phyloP scores from a whole-genome alignment of 208 protist genomes.

The Leishmania gerbilli region DNA sequence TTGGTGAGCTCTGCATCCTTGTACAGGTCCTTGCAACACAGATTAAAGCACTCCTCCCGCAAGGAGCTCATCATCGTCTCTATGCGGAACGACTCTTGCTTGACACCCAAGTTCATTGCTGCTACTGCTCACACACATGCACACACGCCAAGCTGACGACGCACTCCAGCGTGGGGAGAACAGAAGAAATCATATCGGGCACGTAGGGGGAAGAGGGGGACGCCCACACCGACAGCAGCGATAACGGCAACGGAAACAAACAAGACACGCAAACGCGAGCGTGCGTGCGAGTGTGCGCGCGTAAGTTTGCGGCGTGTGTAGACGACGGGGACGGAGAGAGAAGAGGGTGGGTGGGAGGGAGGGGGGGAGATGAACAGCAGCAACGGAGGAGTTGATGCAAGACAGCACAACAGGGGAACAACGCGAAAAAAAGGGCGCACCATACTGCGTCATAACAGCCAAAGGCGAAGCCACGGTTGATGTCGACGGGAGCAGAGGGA shows the following conservation, averaged over 20 bases:
- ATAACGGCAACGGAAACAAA: neutral
- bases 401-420: neutral
- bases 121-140: neutral
- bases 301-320: neutral
- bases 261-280: neutral
- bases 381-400: neutral
- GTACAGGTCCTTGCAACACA: conserved; percentile 78
- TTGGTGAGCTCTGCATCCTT: conserved; percentile 58
- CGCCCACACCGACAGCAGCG: neutral
- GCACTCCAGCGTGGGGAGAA: neutral
- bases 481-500: neutral
- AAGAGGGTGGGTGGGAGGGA: neutral
- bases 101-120: conserved; percentile 76
- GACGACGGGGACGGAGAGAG: neutral
- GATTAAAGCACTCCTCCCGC: conserved; percentile 80
- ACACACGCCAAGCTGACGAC: neutral
- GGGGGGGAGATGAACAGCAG: neutral
- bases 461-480: no score
- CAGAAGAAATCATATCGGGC: neutral
- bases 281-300: neutral
- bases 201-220: neutral
- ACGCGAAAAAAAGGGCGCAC: no score
- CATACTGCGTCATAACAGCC: no score
- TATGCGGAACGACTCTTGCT: conserved; percentile 88
- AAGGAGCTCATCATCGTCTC: conserved; percentile 84